Conservation (phyloP, 768 basidiomycete genomes). For the Boletus huronensis region DNA sequence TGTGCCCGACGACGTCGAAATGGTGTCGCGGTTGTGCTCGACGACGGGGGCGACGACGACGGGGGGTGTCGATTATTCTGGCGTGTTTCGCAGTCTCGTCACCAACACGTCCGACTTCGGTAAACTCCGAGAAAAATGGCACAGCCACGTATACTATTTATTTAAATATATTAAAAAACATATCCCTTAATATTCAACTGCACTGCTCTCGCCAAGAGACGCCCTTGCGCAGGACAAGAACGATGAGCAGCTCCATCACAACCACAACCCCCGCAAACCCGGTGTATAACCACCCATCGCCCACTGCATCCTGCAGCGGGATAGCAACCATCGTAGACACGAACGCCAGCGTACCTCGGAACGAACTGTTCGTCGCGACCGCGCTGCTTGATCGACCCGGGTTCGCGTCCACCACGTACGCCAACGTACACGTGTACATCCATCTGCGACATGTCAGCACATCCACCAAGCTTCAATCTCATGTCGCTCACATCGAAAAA, state of each 20-base stretch:
- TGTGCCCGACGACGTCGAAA: slow-evolving; percentile 4
- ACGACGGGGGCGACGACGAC: slow-evolving; percentile 5
- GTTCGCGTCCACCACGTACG: slow-evolving; percentile 88
- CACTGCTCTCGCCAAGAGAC: slow-evolving; percentile 51
- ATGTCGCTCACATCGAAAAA: slow-evolving; percentile 57
- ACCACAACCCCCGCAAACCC: slow-evolving; percentile 56
- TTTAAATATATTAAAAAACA: slow-evolving; percentile 8
- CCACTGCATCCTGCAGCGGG: slow-evolving; percentile 69
- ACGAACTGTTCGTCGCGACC: slow-evolving; percentile 71
- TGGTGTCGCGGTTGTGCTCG: slow-evolving; percentile 11
- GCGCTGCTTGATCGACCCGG: slow-evolving; percentile 74
- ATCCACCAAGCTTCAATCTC: not conserved
- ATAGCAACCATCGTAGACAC: slow-evolving; percentile 69
- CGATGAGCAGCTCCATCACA: slow-evolving; percentile 49
- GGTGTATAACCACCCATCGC: slow-evolving; percentile 79
- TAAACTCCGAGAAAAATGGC: slow-evolving; percentile 11
- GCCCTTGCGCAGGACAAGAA: slow-evolving; percentile 62
- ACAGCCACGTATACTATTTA: slow-evolving; percentile 18
- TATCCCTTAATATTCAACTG: not conserved
- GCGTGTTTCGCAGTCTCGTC: slow-evolving; percentile 25
- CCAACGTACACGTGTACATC: slow-evolving; percentile 68
- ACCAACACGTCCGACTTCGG: slow-evolving; percentile 23
- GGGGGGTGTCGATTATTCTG: slow-evolving; percentile 22
- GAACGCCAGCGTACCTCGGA: slow-evolving; percentile 68
- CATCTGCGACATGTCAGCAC: slow-evolving; percentile 33